Evolutionary conservation across 139 green algal species (phyloP).

Genomic region (Closterium sp.): DNA sequence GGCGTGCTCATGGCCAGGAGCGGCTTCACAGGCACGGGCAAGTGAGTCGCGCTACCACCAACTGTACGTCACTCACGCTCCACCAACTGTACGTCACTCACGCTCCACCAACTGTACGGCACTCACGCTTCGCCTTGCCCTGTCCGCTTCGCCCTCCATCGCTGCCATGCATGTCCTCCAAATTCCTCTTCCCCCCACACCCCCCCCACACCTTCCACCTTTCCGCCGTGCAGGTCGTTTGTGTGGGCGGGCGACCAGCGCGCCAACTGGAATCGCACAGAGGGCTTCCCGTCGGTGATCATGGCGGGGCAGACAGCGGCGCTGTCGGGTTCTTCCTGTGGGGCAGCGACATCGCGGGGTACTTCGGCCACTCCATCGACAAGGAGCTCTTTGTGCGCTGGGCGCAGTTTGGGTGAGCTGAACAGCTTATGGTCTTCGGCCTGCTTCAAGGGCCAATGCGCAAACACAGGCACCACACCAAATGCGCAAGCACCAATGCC

Average conservation of each 20-base stretch:
- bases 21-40: slow-evolving; percentile 31
- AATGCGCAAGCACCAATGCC: too few relatives aligned
- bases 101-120: too few relatives aligned
- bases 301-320: slow-evolving; percentile 37
- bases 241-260: slow-evolving; percentile 32
- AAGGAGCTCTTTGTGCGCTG: slow-evolving; percentile 32
- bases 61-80: too few relatives aligned
- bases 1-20: slow-evolving; percentile 24
- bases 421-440: too few relatives aligned
- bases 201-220: too few relatives aligned
- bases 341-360: slow-evolving; percentile 19
- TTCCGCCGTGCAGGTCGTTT: slow-evolving; percentile 17
- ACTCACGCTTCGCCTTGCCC: too few relatives aligned
- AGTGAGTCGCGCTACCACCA: too few relatives aligned
- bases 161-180: too few relatives aligned
- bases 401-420: slow-evolving; percentile 33
- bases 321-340: slow-evolving; percentile 24
- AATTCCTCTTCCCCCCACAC: background rate
- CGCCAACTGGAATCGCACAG: background rate
- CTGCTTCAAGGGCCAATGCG: too few relatives aligned
- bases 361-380: background rate
- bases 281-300: slow-evolving; percentile 15
- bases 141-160: too few relatives aligned
- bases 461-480: too few relatives aligned
- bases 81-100: too few relatives aligned